Evolutionary conservation across 768 basidiomycete species (phyloP).

Genomic region (Rhodotorula toruloides): DNA sequence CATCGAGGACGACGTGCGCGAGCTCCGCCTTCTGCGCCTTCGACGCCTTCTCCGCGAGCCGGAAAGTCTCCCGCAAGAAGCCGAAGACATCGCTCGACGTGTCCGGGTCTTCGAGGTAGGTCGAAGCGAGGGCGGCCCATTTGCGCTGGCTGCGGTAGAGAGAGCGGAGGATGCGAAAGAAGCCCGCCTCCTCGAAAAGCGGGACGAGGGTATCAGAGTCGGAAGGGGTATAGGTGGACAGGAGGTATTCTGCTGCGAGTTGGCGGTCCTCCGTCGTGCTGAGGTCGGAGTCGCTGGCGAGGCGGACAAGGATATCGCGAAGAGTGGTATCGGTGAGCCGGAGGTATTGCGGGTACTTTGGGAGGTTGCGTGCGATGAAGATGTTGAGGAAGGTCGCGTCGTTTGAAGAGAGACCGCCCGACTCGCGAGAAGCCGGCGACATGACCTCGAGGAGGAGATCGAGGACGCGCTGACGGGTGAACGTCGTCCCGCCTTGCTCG

Average conservation of each 20-base stretch:
- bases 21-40: slow-evolving; percentile 51
- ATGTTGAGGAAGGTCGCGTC: slow-evolving; percentile 85
- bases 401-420: slow-evolving; percentile 52
- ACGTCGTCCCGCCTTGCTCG: slow-evolving; percentile 45
- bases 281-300: slow-evolving; percentile 68
- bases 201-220: slow-evolving; percentile 55
- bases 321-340: slow-evolving; percentile 62
- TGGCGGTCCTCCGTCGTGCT: slow-evolving; percentile 89
- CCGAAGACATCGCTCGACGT: slow-evolving; percentile 45
- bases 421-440: slow-evolving; percentile 21
- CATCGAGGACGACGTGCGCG: slow-evolving; percentile 53
- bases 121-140: slow-evolving; percentile 69
- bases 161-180: slow-evolving; percentile 80
- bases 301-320: slow-evolving; percentile 68
- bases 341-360: slow-evolving; percentile 89
- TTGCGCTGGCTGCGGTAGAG: slow-evolving; percentile 69
- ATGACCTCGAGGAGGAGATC: slow-evolving; percentile 75
- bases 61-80: slow-evolving; percentile 34
- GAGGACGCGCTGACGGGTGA: slow-evolving; percentile 66
- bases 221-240: slow-evolving; percentile 77
- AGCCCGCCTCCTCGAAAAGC: slow-evolving; percentile 75
- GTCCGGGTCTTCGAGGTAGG: slow-evolving; percentile 69
- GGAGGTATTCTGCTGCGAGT: slow-evolving; percentile 84
- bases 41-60: slow-evolving; percentile 16
- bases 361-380: slow-evolving; percentile 91